A percentile compares a stretch with the other conserved stretches of the same genome.
phyloP scores from a whole-genome alignment of 345 rosid species.

The Ceriops decandra region DNA sequence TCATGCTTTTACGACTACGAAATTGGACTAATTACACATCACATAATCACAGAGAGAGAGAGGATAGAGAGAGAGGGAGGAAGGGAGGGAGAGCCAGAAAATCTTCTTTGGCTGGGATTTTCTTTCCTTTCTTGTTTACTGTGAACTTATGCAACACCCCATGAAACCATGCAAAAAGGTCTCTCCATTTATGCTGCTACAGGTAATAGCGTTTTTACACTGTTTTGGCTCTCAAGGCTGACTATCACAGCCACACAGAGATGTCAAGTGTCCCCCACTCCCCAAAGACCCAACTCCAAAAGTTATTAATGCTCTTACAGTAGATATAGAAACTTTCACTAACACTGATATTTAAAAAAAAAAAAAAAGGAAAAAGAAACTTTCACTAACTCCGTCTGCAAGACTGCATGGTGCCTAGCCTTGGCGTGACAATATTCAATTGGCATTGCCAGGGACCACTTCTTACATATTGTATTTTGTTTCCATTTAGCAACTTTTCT shows the following conservation, averaged over 20 bases:
- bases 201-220: constrained; percentile 8
- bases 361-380: too few relatives aligned
- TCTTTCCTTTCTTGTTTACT: constrained; percentile 7
- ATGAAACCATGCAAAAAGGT: constrained; percentile 33
- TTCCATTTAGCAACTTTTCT: neutral
- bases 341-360: neutral
- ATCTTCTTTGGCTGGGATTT: constrained; percentile 15
- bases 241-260: constrained; percentile 15
- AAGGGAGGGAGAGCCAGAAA: constrained; percentile 4
- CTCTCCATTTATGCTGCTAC: constrained; percentile 25
- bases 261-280: constrained; percentile 34
- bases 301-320: constrained; percentile 40
- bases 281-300: constrained; percentile 33
- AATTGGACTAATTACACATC: constrained; percentile 22
- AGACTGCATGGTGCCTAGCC: constrained; percentile 19
- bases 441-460: constrained; percentile 33
- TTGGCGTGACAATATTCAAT: constrained; percentile 40
- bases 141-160: constrained; percentile 12
- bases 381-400: constrained; percentile 17
- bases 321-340: constrained; percentile 31
- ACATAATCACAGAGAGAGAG: constrained; percentile 3
- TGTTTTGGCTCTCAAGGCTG: constrained; percentile 25
- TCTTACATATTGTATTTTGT: neutral
- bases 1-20: constrained; percentile 10
- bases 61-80: constrained; percentile 9